These are phyloP conservation scores for Globisporangium okanoganense DNA, from an alignment of 352 stramenopile species.

Conservation along the genomic window DNA sequence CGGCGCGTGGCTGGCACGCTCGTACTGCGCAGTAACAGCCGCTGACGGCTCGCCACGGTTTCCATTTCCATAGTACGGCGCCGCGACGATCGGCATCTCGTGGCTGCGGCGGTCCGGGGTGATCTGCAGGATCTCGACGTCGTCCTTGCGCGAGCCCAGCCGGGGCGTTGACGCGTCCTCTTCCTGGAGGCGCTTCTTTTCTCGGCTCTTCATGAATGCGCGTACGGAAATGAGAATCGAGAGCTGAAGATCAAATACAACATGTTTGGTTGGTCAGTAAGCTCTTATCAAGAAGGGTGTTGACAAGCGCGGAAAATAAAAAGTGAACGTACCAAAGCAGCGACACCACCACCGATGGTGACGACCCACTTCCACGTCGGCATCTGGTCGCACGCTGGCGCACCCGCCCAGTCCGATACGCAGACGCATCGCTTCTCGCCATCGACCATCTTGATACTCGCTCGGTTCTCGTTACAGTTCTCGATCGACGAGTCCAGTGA, in stretches of 20 bases:
- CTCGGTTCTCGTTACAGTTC: slow-evolving; percentile 52
- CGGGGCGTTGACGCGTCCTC: slow-evolving; percentile 9
- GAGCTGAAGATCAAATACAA: slow-evolving; percentile 17
- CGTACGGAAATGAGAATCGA: slow-evolving; percentile 56
- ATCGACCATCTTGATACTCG: slow-evolving; percentile 40
- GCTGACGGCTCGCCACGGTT: not conserved
- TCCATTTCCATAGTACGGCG: slow-evolving; percentile 8
- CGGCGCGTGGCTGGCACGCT: not conserved
- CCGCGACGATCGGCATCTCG: slow-evolving; percentile 4
- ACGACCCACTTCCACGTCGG: slow-evolving; percentile 64
- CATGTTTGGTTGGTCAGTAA: too few species aligned
- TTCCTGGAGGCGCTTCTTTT: slow-evolving; percentile 20
- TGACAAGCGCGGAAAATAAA: not conserved
- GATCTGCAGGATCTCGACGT: slow-evolving; percentile 21
- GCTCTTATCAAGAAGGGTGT: too few species aligned
- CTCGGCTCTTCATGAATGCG: slow-evolving; percentile 40
- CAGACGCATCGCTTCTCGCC: slow-evolving; percentile 46
- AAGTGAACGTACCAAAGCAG: slow-evolving; percentile 30
- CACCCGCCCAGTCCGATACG: slow-evolving; percentile 58
- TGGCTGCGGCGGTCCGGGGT: slow-evolving; percentile 17
- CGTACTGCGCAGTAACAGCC: not conserved
- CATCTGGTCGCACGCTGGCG: slow-evolving; percentile 48
- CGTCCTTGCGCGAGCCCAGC: slow-evolving; percentile 18
- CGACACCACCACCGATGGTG: slow-evolving; percentile 55
- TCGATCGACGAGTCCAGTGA: slow-evolving; percentile 19